phyloP scores from a whole-genome alignment of 176 grass and related monocot species.

The Hsuehochloa calcarea region DNA sequence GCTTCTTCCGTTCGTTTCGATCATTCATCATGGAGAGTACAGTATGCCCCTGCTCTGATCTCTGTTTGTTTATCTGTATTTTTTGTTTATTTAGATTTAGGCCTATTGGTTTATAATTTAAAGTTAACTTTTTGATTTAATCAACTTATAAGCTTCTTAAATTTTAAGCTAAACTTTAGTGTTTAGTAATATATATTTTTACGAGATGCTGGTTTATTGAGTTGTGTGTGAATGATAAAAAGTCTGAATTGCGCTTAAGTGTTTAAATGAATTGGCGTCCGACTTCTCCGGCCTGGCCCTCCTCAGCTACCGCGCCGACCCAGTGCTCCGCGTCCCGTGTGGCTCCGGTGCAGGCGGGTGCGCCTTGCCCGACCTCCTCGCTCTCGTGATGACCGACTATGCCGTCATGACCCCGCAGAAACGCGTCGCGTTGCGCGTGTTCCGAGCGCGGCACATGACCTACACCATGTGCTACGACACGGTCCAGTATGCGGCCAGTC shows the following conservation, averaged over 20 bases:
- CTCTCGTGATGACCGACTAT: constrained; percentile 49
- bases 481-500: constrained; percentile 50
- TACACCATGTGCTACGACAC: constrained; percentile 84
- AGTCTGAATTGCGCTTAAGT: no score
- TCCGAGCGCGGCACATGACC: constrained; percentile 58
- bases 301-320: constrained; percentile 43
- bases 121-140: no score
- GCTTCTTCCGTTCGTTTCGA: constrained; percentile 6
- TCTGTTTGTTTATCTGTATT: no score
- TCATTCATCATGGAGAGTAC: background rate
- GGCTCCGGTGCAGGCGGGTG: background rate
- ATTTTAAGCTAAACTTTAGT: no score
- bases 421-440: constrained; percentile 70
- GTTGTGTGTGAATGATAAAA: no score
- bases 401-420: constrained; percentile 62
- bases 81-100: no score
- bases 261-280: background rate
- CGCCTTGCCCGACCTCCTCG: constrained; percentile 28
- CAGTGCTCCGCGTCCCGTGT: constrained; percentile 27
- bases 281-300: constrained; percentile 57
- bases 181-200: no score
- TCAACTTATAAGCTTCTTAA: no score
- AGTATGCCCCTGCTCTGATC: background rate
- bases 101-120: no score
- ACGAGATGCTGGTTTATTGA: no score